A percentile compares a stretch with the other conserved stretches of the same genome.
Conservation (phyloP, 352 stramenopile genomes). For the Pythium scleroteichum region DNA sequence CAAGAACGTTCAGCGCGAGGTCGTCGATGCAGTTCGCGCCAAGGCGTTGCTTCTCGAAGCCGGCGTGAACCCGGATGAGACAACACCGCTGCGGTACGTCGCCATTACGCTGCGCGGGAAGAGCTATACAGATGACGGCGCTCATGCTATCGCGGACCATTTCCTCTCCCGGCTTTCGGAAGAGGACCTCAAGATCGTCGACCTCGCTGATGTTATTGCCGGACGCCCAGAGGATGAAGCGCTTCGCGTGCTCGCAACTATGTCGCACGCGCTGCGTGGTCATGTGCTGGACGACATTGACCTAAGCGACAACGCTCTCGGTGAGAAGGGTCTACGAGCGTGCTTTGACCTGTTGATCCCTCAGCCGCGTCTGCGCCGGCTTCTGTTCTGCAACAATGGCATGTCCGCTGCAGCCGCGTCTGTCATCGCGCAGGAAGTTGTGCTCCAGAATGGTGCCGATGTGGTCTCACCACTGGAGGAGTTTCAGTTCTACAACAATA, state of each 20-base stretch:
- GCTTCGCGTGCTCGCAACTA: slow-evolving; percentile 79
- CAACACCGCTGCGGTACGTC: slow-evolving; percentile 46
- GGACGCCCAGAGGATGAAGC: slow-evolving; percentile 88
- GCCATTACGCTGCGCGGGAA: slow-evolving; percentile 72
- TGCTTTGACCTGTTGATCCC: slow-evolving; percentile 77
- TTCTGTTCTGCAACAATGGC: slow-evolving; percentile 81
- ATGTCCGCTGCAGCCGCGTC: slow-evolving; percentile 64
- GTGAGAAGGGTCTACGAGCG: slow-evolving; percentile 73
- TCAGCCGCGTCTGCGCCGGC: slow-evolving; percentile 53
- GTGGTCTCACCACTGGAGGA: slow-evolving; percentile 53
- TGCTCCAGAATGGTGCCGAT: slow-evolving; percentile 58
- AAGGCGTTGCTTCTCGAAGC: slow-evolving; percentile 44
- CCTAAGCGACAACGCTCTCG: slow-evolving; percentile 77
- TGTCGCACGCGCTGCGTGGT: slow-evolving; percentile 76
- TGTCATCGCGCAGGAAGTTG: slow-evolving; percentile 68
- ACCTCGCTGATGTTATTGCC: slow-evolving; percentile 93
- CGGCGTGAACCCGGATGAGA: slow-evolving; percentile 38
- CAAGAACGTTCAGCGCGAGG: slow-evolving; percentile 56
- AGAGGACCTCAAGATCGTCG: slow-evolving; percentile 55
- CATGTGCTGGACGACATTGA: slow-evolving; percentile 87
- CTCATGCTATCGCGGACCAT: slow-evolving; percentile 48
- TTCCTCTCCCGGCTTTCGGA: slow-evolving; percentile 50
- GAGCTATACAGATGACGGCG: slow-evolving; percentile 74
- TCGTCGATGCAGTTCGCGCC: slow-evolving; percentile 65
- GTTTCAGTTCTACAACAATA: slow-evolving; percentile 89